Base-by-base conservation (phyloP, 108 stramenopile genomes). In the Nannochloropsis gaditana region DNA sequence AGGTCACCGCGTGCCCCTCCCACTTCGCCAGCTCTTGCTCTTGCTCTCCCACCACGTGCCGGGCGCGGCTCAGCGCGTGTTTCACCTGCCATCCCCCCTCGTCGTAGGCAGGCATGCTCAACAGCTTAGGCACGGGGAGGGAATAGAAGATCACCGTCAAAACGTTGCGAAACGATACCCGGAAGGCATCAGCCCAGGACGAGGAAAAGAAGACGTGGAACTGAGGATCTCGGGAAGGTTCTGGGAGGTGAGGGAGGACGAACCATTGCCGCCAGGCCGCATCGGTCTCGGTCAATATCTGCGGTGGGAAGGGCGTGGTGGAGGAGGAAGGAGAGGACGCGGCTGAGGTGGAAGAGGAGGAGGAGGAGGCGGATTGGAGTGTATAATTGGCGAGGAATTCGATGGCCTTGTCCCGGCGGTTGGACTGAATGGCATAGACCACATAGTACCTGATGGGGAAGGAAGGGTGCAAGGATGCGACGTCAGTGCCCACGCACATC, bases 191-290 rank as follows among this genome's bases (percentile, higher is more conserved):
- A 17, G 17, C 43, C 82, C 82, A 83, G 17, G 21, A 9, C 11
- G 9, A 43, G 5, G 44, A 44, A 44, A 83, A 83, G 82, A 44
- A 83, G 82, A 45, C 44, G 6, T 21, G 15, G 44, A 83, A 83
- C 21, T 44, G 82, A 10, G 82, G 82, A 44, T 83, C 82, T 9
- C 8, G 42, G 82, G 43, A 9, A 44, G 82, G 82, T 21, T 45
- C 44, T 11, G 82, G 44, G 9, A 83, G 44, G 44, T 83, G 82
- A 19, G 82, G 82, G 43, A 83, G 43, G 44, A 44, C 82, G 82
- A 83, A 83, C 82, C 82, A 83, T 43, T 83, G 43, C 21, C 82
- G 82, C 82, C 82, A 83, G 43, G 47, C 47, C 47, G 47, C 47
- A 15, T 50, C 47, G 15, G 47, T 50, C 15, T 50, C 47, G 47